A percentile compares a stretch with the other conserved stretches of the same genome.
Evolutionary conservation across 2,329 filamentous ascomycete species (phyloP).

Genomic region (Chaetomiaceae sp.): DNA sequence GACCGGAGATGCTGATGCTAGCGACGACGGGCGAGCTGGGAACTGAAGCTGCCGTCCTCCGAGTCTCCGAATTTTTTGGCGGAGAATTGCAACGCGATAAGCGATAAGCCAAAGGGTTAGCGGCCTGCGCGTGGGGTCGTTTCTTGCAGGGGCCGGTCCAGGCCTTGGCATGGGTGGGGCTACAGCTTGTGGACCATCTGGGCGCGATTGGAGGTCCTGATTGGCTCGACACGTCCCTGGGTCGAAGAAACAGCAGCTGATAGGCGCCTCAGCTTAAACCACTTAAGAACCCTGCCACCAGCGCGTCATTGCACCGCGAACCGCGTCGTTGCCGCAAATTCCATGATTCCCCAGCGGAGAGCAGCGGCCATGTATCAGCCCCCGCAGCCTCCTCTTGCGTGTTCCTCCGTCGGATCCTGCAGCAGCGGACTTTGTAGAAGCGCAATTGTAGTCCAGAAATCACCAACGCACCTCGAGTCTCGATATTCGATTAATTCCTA

Average conservation of each 20-base stretch:
- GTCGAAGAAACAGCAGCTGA: slow-evolving; percentile 6
- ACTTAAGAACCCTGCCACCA: slow-evolving; percentile 15
- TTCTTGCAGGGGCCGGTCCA: neutral
- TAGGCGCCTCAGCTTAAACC: slow-evolving; percentile 11
- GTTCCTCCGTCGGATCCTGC: neutral
- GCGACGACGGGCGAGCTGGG: too few species aligned
- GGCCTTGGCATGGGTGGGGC: neutral
- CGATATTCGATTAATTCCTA: neutral
- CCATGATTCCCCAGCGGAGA: neutral
- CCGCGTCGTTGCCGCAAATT: slow-evolving; percentile 22
- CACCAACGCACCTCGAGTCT: too few species aligned
- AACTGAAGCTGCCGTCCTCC: too few species aligned
- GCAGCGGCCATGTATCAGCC: neutral
- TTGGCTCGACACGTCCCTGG: slow-evolving; percentile 22
- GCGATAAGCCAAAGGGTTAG: slow-evolving; percentile 20
- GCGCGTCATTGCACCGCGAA: slow-evolving; percentile 26
- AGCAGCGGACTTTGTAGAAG: neutral
- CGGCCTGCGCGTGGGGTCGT: slow-evolving; percentile 1
- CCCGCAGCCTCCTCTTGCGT: neutral
- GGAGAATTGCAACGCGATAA: slow-evolving; percentile 21
- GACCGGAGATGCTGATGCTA: neutral
- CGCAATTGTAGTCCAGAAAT: neutral
- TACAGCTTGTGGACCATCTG: neutral
- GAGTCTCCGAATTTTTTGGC: slow-evolving; percentile 24
- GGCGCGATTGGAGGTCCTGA: slow-evolving; percentile 18